These are phyloP conservation scores for Cryptococcus maquisensis DNA, from an alignment of 1,284 basidiomycete species.

Conservation along the genomic window DNA sequence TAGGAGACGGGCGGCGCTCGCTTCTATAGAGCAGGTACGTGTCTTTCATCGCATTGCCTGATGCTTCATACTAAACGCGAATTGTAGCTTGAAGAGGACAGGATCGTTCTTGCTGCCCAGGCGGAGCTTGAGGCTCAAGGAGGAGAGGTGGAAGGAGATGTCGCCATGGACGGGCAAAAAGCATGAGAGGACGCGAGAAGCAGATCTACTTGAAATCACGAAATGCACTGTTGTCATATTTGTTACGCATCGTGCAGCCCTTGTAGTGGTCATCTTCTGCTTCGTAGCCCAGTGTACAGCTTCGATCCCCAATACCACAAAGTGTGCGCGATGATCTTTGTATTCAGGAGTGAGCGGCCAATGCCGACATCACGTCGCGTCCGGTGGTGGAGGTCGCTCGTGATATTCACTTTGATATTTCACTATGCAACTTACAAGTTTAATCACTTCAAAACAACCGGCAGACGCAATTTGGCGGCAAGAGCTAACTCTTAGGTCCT, in stretches of 20 bases:
- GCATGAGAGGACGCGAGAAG: not conserved
- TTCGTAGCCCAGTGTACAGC: not conserved
- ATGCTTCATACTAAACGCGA: not conserved
- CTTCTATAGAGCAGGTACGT: conserved; percentile 54
- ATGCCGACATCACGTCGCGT: no score
- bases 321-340: not conserved
- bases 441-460: not conserved
- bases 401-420: no score
- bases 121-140: conserved; percentile 44
- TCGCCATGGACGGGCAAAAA: conserved; percentile 7
- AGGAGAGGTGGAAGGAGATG: conserved; percentile 10
- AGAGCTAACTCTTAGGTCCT: no score
- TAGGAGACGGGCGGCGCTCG: conserved; percentile 64
- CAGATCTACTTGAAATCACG: not conserved
- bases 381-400: no score
- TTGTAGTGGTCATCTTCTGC: not conserved
- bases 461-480: no score
- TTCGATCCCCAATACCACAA: no score
- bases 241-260: not conserved
- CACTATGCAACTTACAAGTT: no score
- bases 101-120: conserved; percentile 43
- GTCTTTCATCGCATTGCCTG: not conserved
- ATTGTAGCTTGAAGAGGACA: conserved; percentile 45
- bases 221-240: conserved; percentile 11
- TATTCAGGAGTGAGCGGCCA: no score